A percentile compares a stretch with the other conserved stretches of the same genome.
Conservation (phyloP, 768 basidiomycete species). For the Filobasidium floriforme region DNA sequence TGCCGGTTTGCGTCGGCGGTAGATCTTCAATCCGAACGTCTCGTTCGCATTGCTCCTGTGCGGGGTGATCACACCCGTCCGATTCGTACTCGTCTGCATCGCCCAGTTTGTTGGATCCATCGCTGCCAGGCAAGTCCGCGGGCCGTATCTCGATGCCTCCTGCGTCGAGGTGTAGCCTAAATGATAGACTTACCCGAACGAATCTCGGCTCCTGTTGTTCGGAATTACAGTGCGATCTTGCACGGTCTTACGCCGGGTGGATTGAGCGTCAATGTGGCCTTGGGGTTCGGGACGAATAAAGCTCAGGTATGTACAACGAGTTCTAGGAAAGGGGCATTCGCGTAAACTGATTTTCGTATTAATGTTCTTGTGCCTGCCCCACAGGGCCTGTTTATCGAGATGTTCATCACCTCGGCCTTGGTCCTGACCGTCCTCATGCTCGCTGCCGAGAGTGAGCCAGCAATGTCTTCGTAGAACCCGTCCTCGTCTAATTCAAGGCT, state of each 20-base stretch:
- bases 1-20: background rate
- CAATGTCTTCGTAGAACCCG: background rate
- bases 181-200: background rate
- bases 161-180: background rate
- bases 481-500: no score
- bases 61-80: constrained; percentile 37
- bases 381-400: constrained; percentile 42
- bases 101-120: constrained; percentile 22
- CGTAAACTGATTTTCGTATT: background rate
- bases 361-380: background rate
- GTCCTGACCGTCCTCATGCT: constrained; percentile 39
- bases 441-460: constrained; percentile 31
- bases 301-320: constrained; percentile 14
- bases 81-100: constrained; percentile 30
- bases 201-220: background rate
- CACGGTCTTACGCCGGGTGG: constrained; percentile 37
- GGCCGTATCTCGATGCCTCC: background rate
- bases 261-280: constrained; percentile 26
- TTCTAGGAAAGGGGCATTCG: background rate
- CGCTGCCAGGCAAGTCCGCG: constrained; percentile 15
- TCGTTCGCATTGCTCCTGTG: constrained; percentile 33
- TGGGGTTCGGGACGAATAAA: constrained; percentile 31
- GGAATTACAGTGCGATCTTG: constrained; percentile 29
- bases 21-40: constrained; percentile 25
- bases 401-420: constrained; percentile 40